Conservation (phyloP, 345 rosid species). For the Salix udensis region DNA sequence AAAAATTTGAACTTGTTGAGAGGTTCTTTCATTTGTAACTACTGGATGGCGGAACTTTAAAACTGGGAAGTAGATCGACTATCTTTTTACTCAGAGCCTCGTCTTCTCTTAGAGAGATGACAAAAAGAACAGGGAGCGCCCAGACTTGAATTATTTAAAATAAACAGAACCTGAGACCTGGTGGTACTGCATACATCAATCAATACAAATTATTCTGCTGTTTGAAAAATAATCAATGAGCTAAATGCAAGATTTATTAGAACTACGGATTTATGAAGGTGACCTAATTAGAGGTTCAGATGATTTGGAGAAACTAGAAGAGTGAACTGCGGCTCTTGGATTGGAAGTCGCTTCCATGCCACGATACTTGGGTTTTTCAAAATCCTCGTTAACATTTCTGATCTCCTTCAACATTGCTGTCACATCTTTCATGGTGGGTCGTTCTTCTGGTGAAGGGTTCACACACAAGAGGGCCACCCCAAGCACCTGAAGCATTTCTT, state of each 20-base stretch:
- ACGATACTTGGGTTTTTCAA: slow-evolving; percentile 35
- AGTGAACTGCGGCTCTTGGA: slow-evolving; percentile 42
- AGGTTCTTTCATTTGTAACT: background rate
- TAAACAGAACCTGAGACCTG: slow-evolving; percentile 9
- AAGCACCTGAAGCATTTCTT: slow-evolving; percentile 66
- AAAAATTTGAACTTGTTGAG: background rate
- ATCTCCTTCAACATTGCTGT: slow-evolving; percentile 61
- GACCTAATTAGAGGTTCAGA: slow-evolving; percentile 58
- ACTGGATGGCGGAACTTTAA: background rate
- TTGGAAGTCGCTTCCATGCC: slow-evolving; percentile 24
- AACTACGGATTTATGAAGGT: slow-evolving; percentile 25
- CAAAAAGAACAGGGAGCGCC: background rate
- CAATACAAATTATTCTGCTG: slow-evolving; percentile 34
- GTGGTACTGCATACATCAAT: slow-evolving; percentile 20
- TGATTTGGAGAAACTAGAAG: slow-evolving; percentile 63
- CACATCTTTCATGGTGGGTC: slow-evolving; percentile 70
- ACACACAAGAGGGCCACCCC: slow-evolving; percentile 69
- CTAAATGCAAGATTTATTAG: slow-evolving; percentile 11
- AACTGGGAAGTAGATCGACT: background rate
- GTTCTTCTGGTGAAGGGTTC: slow-evolving; percentile 48
- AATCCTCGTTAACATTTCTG: slow-evolving; percentile 48
- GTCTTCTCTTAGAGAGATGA: background rate
- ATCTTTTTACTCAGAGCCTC: background rate
- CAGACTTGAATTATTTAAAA: slow-evolving; percentile 12
- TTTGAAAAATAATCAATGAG: slow-evolving; percentile 18